Evolutionary conservation across 1,284 basidiomycete species (phyloP), one percentile per base, ranked within the genome.

Genomic region (Abortiporus biennis): DNA sequence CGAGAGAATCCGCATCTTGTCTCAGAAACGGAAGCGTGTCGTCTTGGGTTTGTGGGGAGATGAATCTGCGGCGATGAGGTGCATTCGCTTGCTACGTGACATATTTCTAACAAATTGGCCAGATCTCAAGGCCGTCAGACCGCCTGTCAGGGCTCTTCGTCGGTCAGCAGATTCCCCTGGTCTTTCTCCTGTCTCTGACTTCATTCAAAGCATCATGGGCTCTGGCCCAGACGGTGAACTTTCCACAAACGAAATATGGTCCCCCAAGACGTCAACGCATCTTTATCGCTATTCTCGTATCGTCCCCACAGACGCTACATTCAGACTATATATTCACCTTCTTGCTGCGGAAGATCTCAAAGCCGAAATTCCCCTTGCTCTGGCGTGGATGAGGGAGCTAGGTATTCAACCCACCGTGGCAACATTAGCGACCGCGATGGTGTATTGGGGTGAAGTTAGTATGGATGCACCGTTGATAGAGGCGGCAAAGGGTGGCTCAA

Each of bases 321-420:
- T 80, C 56, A 67, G 75, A 20, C 56, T 78, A 6, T 85, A 87
- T 54, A 69, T 92, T 36, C 58, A 69, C 23, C 67, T 92, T 1
- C 70, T 89, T 9, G 78, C 77, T 0, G 59, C 74, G 3, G 69
- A 72, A 32, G 57, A 61, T 1, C 68, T 67, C 1, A 65, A 73
- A 2, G 57, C 63, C 0, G 79, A 86, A 55, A 80, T 92, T 25
- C 80, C 88, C 0, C 66, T 75, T n/a, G 69, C 71, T 2, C 64
- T 94, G 1, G 79, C 76, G 4, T 92, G 89, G 86, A 91, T 91
- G 87, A 72, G 74, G 2, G 66, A 65, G 16, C 54, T 89, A 12
- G 59, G 61, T 0, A 62, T 92, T 11, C 31, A 38, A 19, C 88
- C 88, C 0, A 64, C 64, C 4, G 59, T 56, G 19, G 59, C 67